Conservation (phyloP, 164 flowering plant genomes). For the Saururus chinensis region DNA sequence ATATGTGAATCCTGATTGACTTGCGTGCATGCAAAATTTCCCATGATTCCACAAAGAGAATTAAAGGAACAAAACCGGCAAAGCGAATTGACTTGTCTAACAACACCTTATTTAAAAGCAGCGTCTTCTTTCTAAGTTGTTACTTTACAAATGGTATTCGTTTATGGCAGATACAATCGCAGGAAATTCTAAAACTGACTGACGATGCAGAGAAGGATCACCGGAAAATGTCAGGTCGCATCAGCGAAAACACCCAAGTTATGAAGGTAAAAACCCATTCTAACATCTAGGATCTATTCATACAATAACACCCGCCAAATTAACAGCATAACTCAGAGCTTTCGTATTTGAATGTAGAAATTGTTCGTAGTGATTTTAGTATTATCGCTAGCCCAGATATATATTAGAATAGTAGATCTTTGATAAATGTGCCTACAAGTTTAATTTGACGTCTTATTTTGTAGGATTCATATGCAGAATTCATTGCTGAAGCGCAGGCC, state of each 20-base stretch:
- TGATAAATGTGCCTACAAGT: not conserved
- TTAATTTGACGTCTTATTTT: not conserved
- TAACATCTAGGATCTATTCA: not conserved
- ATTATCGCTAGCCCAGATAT: not conserved
- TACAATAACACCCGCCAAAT: not conserved
- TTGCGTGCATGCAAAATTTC: no score
- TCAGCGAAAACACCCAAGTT: slow-evolving; percentile 40
- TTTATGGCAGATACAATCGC: slow-evolving; percentile 44
- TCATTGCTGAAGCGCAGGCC: slow-evolving; percentile 50
- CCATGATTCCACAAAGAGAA: no score
- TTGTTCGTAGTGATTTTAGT: no score
- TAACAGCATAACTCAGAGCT: no score
- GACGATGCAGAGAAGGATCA: slow-evolving; percentile 64
- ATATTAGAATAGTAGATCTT: no score
- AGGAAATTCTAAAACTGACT: slow-evolving; percentile 44
- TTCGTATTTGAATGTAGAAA: no score
- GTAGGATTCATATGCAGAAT: slow-evolving; percentile 59
- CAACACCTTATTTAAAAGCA: no score
- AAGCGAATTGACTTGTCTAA: no score
- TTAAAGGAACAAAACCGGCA: no score
- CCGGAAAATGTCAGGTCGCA: slow-evolving; percentile 48
- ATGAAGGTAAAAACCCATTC: slow-evolving; percentile 13
- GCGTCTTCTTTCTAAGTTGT: no score
- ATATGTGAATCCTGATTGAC: no score
- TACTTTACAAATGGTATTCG: not conserved